A percentile compares a stretch with the other conserved stretches of the same genome.
Evolutionary conservation across 352 stramenopile genomes (phyloP).

Genomic region (Globisporangium paroecandrum): DNA sequence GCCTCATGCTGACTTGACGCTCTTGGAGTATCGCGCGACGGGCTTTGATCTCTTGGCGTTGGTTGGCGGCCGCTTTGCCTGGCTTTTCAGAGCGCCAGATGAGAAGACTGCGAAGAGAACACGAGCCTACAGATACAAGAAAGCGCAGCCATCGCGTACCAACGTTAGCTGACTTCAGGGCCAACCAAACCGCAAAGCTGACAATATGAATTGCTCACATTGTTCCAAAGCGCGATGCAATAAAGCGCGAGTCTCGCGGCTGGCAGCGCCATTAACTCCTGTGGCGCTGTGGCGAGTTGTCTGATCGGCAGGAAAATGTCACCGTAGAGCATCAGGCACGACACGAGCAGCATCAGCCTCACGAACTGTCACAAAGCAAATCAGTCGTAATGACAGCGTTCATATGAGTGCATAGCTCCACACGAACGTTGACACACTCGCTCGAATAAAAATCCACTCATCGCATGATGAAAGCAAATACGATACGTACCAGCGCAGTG

Average conservation of each 20-base stretch:
- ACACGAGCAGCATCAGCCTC: slow-evolving; percentile 53
- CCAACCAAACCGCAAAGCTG: neutral
- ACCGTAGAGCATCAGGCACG: slow-evolving; percentile 48
- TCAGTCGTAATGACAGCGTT: too few species aligned
- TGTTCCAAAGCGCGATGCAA: slow-evolving; percentile 44
- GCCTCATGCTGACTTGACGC: slow-evolving; percentile 22
- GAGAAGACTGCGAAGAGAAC: slow-evolving; percentile 34
- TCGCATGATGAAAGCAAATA: neutral
- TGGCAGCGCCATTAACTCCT: slow-evolving; percentile 12
- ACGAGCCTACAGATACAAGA: slow-evolving; percentile 20
- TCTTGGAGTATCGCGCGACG: slow-evolving; percentile 14
- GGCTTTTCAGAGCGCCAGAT: slow-evolving; percentile 24
- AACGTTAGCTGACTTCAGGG: neutral
- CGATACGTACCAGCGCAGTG: slow-evolving; percentile 37
- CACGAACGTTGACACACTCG: neutral
- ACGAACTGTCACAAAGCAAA: slow-evolving; percentile 37
- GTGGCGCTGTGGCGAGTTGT: slow-evolving; percentile 15
- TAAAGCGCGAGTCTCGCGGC: slow-evolving; percentile 29
- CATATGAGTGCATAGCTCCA: too few species aligned
- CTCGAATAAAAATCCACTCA: neutral
- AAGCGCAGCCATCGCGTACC: neutral
- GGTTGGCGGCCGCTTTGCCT: slow-evolving; percentile 1
- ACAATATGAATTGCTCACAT: slow-evolving; percentile 11
- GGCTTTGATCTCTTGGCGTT: slow-evolving; percentile 6
- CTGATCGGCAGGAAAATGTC: slow-evolving; percentile 47